A percentile compares a stretch with the other conserved stretches of the same genome.
Evolutionary conservation across 441 rosid genomes (phyloP).

Genomic region (Rhodomyrtus psidioides): DNA sequence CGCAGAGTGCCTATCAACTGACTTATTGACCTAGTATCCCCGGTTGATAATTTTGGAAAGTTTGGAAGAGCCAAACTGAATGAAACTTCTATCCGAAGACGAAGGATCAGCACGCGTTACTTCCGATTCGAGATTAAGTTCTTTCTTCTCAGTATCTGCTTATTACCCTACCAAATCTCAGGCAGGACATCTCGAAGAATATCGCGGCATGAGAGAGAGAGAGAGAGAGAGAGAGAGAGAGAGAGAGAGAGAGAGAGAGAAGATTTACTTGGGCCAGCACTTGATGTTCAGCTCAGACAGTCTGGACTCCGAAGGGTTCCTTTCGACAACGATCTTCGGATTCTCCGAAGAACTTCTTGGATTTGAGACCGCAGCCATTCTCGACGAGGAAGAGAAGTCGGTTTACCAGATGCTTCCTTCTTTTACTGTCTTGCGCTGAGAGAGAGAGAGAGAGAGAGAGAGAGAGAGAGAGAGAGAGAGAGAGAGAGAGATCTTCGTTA

Average conservation of each 20-base stretch:
- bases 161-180: background rate
- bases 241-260: background rate
- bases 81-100: background rate
- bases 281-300: conserved; percentile 54
- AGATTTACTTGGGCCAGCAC: conserved; percentile 10
- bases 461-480: background rate
- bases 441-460: background rate
- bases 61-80: background rate
- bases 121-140: background rate
- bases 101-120: background rate
- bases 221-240: background rate
- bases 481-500: background rate
- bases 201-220: background rate
- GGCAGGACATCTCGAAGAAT: background rate
- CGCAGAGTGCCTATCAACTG: no score
- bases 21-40: no score
- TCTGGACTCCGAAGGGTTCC: conserved; percentile 53
- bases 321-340: conserved; percentile 53
- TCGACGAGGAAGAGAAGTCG: background rate
- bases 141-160: background rate
- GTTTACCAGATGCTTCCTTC: background rate
- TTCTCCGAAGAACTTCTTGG: background rate
- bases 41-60: background rate
- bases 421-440: background rate
- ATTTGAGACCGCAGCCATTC: background rate